Percentiles rank a stretch among this genome's conserved stretches.
phyloP scores from a whole-genome alignment of 75 land plant genomes.

The Pinus taeda region DNA sequence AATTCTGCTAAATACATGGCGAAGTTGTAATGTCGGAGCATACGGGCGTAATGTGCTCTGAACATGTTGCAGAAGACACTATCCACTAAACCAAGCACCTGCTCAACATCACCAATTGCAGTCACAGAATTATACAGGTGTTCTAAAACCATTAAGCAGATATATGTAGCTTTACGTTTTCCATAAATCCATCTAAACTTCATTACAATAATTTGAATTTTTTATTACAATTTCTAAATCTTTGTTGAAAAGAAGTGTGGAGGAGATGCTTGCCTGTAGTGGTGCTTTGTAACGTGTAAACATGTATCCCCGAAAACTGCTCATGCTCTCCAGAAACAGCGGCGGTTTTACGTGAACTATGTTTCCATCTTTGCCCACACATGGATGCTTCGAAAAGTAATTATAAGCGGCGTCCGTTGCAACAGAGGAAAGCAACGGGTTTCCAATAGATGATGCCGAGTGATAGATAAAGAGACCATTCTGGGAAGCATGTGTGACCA shows the following conservation, averaged over 20 bases:
- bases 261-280: slow-evolving; percentile 15
- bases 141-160: too few species aligned
- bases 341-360: slow-evolving; percentile 26
- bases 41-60: background rate
- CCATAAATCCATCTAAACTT: too few species aligned
- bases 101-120: background rate
- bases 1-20: slow-evolving; percentile 43
- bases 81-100: slow-evolving; percentile 23
- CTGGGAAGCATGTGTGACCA: slow-evolving; percentile 41
- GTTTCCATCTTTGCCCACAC: slow-evolving; percentile 45
- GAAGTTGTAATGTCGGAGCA: slow-evolving; percentile 19
- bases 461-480: slow-evolving; percentile 46
- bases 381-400: slow-evolving; percentile 49
- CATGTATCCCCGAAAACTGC: slow-evolving; percentile 33
- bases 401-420: slow-evolving; percentile 26
- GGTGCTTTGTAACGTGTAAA: slow-evolving; percentile 18
- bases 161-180: too few species aligned
- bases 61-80: slow-evolving; percentile 20
- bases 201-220: too few species aligned
- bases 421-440: slow-evolving; percentile 35
- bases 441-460: slow-evolving; percentile 57
- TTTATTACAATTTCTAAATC: too few species aligned
- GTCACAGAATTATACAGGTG: background rate
- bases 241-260: too few species aligned
- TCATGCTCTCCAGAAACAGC: slow-evolving; percentile 24